Base-by-base conservation (phyloP, 2,329 filamentous ascomycete genomes). In the Apiospora marii region DNA sequence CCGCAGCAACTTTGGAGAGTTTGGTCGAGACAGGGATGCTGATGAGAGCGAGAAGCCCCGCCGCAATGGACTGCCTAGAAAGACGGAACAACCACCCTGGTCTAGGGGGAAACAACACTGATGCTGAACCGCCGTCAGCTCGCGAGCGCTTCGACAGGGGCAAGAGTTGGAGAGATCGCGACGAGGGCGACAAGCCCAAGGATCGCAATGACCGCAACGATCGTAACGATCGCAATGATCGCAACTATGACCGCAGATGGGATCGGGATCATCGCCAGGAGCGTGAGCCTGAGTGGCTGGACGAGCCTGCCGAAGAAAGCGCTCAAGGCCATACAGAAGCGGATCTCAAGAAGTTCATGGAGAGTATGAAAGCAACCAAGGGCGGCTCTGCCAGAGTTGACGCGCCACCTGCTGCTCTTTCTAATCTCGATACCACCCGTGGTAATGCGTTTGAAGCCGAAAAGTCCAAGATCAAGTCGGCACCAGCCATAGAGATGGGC, bases 261-360 rank as follows among this genome's bases (percentile, higher is more conserved):
- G 88, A 90, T 73, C 85, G 88, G 71, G 73, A 74, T 44, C 68
- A 74, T 19, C 88, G 89, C 72, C 84, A 88, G 75, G 94, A 97
- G 80, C 91, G 93, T 75, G 94, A 97, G 69, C 95, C 96, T 6
- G 95, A 98, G 82, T 98, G 95, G 96, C 87, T 98, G 82, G 94
- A 97, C 79, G 89, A 92, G 73, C 90, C 91, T 22, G 87, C 87
- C 30, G 92, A 92, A 73, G 92, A 94, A 70, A 90, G 92, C 77
- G 85, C 89, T 48, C 90, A 92, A 77, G 89, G 88, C 6, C 93
- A 94, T 77, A 98, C 95, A 0, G 92, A 94, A 78, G 95, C 97
- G 79, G 95, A 98, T 76, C 97, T 98, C 82, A 92, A 97, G 83
- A 94, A 94, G 76, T 98, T 96, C 91, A 98, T 98, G 87, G 94